Conservation (phyloP, 176 grass and related monocot genomes). For the Musa troglodytarum region DNA sequence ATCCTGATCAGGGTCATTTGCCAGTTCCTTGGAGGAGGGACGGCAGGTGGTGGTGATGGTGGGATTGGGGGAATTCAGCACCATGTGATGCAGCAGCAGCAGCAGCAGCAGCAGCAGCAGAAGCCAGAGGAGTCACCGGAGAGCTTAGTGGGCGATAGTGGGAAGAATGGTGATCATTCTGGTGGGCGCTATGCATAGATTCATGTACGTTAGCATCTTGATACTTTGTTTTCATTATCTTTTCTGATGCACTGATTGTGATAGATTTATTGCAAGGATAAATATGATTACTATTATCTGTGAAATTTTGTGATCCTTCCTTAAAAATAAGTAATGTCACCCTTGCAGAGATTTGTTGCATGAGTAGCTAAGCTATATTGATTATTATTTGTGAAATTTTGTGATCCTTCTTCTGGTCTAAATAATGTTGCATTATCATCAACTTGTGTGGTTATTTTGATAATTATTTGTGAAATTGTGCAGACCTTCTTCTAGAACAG, state of each 20-base stretch:
- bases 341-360: background rate
- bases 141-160: slow-evolving; percentile 2
- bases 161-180: slow-evolving; percentile 13
- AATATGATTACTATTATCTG: background rate
- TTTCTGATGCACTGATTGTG: background rate
- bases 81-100: slow-evolving; percentile 8
- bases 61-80: slow-evolving; percentile 8
- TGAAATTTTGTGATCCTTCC: background rate
- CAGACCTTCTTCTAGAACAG: too few relatives aligned
- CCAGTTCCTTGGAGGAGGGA: slow-evolving; percentile 7
- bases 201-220: background rate
- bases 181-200: background rate
- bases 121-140: slow-evolving; percentile 5
- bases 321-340: background rate
- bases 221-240: background rate
- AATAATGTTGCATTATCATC: background rate
- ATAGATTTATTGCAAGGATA: background rate
- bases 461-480: too few relatives aligned
- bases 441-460: too few relatives aligned
- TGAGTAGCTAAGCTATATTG: background rate
- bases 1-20: slow-evolving; percentile 4
- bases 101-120: slow-evolving; percentile 3
- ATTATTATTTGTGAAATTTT: background rate
- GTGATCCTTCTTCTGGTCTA: background rate
- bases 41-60: background rate